Percentiles rank a stretch among this genome's conserved stretches.
Conservation (phyloP, 768 basidiomycete species). For the Hysterangium stoloniferum region DNA sequence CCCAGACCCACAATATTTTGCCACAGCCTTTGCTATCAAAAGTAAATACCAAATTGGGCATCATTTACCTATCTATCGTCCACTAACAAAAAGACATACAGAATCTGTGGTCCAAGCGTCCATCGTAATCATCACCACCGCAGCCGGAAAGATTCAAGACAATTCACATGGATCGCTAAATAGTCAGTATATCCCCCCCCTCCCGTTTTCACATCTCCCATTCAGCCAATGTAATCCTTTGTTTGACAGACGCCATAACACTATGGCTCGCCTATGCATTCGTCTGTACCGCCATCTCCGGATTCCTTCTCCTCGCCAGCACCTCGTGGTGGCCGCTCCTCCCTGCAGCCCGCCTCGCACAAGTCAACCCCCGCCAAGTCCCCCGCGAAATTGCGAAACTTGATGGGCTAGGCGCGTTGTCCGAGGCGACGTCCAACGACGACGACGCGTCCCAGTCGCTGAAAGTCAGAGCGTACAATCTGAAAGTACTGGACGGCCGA, state of each 20-base stretch:
- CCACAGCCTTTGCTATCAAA: conserved; percentile 35
- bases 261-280: conserved; percentile 35
- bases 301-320: conserved; percentile 23
- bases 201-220: too few species aligned
- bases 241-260: conserved; percentile 23
- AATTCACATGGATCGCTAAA: conserved; percentile 15
- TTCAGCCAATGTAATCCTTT: too few species aligned
- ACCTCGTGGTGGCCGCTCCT: conserved; percentile 15
- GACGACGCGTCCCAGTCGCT: conserved; percentile 16
- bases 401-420: conserved; percentile 4
- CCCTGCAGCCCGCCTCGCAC: conserved; percentile 32
- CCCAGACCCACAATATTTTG: conserved; percentile 34
- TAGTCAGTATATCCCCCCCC: too few species aligned
- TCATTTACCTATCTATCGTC: neutral
- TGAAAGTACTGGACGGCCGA: conserved; percentile 25
- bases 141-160: conserved; percentile 35
- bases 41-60: conserved; percentile 19
- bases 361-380: conserved; percentile 26
- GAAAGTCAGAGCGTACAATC: conserved; percentile 22
- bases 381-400: conserved; percentile 26
- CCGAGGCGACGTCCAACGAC: conserved; percentile 12
- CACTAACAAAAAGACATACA: conserved; percentile 12
- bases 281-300: conserved; percentile 28
- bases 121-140: conserved; percentile 36
- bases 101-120: conserved; percentile 36